A percentile compares a stretch with the other conserved stretches of the same genome.
Evolutionary conservation across 345 rosid species (phyloP).

Genomic region (Punica granatum): DNA sequence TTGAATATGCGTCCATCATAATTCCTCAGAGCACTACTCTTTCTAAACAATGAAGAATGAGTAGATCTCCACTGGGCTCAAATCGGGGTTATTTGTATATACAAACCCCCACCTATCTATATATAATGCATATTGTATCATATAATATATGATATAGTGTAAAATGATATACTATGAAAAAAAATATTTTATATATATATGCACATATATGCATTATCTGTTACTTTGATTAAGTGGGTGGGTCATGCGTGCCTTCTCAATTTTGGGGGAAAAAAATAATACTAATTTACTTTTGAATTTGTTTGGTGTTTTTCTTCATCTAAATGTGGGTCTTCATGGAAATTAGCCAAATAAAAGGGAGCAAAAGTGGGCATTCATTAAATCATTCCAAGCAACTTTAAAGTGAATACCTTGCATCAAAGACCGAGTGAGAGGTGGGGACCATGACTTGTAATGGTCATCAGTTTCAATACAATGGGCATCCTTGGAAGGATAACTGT

Average conservation of each 20-base stretch:
- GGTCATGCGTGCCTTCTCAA: conserved; percentile 5
- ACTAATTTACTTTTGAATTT: background rate
- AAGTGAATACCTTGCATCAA: conserved; percentile 3
- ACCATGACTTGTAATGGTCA: background rate
- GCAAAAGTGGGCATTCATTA: conserved; percentile 2
- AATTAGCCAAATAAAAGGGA: conserved; percentile 2
- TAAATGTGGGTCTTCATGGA: conserved; percentile 4
- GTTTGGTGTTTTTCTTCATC: background rate
- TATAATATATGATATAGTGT: no score
- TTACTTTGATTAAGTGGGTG: conserved; percentile 1
- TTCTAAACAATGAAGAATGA: conserved; percentile 14
- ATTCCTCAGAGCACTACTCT: background rate
- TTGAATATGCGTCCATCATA: no score
- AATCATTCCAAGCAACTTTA: background rate
- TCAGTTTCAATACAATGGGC: no score
- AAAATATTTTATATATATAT: no score
- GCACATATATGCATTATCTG: background rate
- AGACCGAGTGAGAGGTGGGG: background rate
- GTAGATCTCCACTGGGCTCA: conserved; percentile 31
- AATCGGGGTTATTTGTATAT: background rate
- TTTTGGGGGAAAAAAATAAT: background rate
- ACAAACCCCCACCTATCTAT: background rate
- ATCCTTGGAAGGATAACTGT: no score
- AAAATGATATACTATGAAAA: no score
- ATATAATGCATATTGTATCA: no score